Evolutionary conservation across 148 eudicot species (phyloP), one percentile per base, ranked within the genome.

Genomic region (Rhododendron ovatum): DNA sequence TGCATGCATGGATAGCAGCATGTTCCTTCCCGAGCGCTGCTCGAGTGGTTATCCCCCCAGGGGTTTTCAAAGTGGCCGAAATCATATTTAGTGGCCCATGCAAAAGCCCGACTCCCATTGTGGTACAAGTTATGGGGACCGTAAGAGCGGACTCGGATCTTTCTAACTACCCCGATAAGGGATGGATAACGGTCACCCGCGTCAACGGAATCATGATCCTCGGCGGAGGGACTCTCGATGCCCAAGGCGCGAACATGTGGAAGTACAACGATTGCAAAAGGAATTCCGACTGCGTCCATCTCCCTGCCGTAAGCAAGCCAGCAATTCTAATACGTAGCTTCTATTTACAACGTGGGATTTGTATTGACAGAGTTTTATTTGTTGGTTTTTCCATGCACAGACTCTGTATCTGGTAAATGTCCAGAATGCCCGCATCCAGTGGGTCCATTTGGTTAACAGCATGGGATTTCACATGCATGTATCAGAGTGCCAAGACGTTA

Each of bases 401-500:
- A 89, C 92, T 67, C 76, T 95, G 45, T 88, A 92, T 67, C 3
- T 95, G 10, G 90, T 84, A 37, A 81, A 84, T 17, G 92, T 92
- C 11, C 84, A 61, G 30, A 88, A 95, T 50, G 93, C 85, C 28
- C 88, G 83, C 35, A 83, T 94, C 7, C 91, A 89, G 61, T 75
- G 91, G 83, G 50, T 94, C 8, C 87, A 85, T 4, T 86, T 91
- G 1, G 3, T 93, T 33, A 89, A 95, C 88, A 88, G 93, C 67
- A 94, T 92, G 95, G 96, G 96, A 86, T 94, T 93, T 83, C 96
- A 94, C 88, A 88, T 88, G 90, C 94, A 93, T 75, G 71, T 95
- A 5, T 91, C 92, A 0, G 39, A 76, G 0, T 65, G 91, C 82
- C 33, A 18, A 41, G 81, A 86, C 65, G 59, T 94, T 0, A 90